Conservation (phyloP, 1,284 basidiomycete genomes). For the Ganoderma lucidum region DNA sequence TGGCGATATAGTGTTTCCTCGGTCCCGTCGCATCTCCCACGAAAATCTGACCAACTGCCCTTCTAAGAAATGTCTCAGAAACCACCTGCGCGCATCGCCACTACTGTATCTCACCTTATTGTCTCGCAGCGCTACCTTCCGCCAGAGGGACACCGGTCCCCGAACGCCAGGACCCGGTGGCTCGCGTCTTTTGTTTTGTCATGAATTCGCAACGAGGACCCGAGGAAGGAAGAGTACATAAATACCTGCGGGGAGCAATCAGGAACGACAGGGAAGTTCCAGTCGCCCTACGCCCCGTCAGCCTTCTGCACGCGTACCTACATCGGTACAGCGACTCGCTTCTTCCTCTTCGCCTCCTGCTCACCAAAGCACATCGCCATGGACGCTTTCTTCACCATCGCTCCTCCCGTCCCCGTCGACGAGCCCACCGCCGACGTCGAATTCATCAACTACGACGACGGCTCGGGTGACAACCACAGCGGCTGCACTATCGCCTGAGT, state of each 20-base stretch:
- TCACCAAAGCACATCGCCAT: constrained; percentile 19
- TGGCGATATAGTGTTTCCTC: background rate
- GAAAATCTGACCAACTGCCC: background rate
- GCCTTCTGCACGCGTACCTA: background rate
- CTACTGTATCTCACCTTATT: constrained; percentile 7
- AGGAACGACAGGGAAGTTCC: constrained; percentile 21
- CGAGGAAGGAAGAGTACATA: constrained; percentile 9
- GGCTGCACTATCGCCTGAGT: constrained; percentile 28
- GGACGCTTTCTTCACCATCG: constrained; percentile 35
- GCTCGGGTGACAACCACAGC: constrained; percentile 11
- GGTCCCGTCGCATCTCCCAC: background rate
- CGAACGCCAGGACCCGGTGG: background rate
- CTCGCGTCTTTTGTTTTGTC: constrained; percentile 10
- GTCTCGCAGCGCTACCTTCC: background rate
- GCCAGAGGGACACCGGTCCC: too few relatives aligned
- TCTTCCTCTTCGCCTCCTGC: constrained; percentile 12
- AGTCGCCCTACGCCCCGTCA: constrained; percentile 13
- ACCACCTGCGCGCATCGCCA: background rate
- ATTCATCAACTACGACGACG: constrained; percentile 24
- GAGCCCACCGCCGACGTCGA: constrained; percentile 24
- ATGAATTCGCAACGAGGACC: constrained; percentile 18
- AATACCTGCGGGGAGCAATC: background rate
- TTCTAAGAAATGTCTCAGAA: too few relatives aligned
- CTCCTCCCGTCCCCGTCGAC: constrained; percentile 28
- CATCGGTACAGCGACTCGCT: constrained; percentile 10